Evolutionary conservation across 164 flowering plant genomes (phyloP), one percentile per base, ranked within the genome.

Genomic region (Chimonanthus praecox): DNA sequence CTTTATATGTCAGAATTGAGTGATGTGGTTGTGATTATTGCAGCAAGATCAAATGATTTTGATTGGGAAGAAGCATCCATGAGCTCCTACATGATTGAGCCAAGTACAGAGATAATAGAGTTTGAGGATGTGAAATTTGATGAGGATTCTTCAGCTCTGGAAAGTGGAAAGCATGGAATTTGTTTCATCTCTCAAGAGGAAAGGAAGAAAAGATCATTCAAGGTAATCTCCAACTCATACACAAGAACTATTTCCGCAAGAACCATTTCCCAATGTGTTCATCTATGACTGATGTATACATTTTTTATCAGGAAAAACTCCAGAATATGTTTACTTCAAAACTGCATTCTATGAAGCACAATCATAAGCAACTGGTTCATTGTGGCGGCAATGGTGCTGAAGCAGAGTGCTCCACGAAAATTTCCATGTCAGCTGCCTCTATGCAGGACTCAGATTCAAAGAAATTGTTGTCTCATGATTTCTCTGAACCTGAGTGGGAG

Each of bases 401-500:
- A 33, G 33, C 33, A 33, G 33, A 33, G 33, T 33, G 33, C 33
- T 33, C 33, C 33, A 33, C 33, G 1, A 33, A 62, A 62, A 61
- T 10, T 58, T 67, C 54, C 5, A 60, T 69, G 20, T 62, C 77
- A 58, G 58, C 83, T 44, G 15, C 54, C 47, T 33, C 69, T 46
- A 3, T 64, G 2, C 46, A 11, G 58, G 58, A 61, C 64, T 65
- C 72, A 65, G 78, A 78, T 64, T 15, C 68, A 4, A 69, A 71
- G 71, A 76, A 74, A 60, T 64, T 44, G 21, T 62, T 72, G 49
- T 58, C 47, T 46, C 70, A 76, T 60, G 74, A 83, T 46, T 3
- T 54, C 54, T 68, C 44, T 65, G 94, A 88, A 75, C 83, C 90
- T 21, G 94, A 89, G 21, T 90, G 94, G 94, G 94, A 90, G 79